Conservation (phyloP, 2,329 filamentous ascomycete species). For the Colletotrichum sp. region DNA sequence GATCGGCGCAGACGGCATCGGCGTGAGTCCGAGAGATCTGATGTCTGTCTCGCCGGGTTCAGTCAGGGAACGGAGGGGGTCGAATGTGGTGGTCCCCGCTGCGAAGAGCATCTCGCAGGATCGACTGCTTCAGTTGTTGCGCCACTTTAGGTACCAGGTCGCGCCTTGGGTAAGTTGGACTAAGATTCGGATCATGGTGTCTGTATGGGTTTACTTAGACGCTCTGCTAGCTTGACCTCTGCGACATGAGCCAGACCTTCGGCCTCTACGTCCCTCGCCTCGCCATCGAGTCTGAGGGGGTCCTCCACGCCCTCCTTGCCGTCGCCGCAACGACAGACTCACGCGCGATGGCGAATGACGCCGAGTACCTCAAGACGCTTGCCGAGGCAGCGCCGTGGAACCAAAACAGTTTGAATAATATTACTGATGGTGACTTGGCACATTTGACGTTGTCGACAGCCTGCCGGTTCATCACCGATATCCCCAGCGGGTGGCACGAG, state of each 20-base stretch:
- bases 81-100: neutral
- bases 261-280: conserved; percentile 40
- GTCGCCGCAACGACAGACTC: conserved; percentile 12
- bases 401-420: neutral
- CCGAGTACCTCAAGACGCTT: neutral
- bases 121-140: conserved; percentile 34
- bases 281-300: conserved; percentile 26
- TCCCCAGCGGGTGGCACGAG: conserved; percentile 3
- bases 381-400: neutral
- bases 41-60: conserved; percentile 1
- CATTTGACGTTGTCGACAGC: neutral
- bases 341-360: neutral
- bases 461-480: neutral
- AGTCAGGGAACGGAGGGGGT: neutral
- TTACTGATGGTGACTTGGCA: neutral
- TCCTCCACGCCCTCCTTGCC: conserved; percentile 31
- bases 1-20: neutral
- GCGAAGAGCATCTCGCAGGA: conserved; percentile 1
- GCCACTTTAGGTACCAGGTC: conserved; percentile 50
- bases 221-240: conserved; percentile 42
- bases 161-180: conserved; percentile 46
- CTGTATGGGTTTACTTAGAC: neutral
- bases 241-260: conserved; percentile 44
- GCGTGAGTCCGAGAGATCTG: neutral
- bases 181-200: rapidly evolving